Conservation (phyloP, 768 basidiomycete species). For the Tulasnella sp. region DNA sequence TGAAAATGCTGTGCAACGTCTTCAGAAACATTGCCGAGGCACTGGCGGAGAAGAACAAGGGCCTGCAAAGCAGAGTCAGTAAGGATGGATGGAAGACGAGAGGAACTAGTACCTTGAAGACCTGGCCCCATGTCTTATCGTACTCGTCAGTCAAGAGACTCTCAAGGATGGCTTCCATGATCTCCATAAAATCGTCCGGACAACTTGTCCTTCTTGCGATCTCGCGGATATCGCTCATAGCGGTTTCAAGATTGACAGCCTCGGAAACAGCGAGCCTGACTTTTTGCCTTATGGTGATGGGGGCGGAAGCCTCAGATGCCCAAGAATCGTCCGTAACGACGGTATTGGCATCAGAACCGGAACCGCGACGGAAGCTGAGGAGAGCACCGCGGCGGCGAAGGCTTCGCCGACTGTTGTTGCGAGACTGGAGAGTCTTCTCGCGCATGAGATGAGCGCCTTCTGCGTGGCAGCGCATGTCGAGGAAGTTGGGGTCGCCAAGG, state of each 20-base stretch:
- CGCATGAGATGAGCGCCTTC: neutral
- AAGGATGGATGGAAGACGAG: neutral
- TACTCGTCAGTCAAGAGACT: slow-evolving; percentile 1
- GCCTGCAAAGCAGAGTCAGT: slow-evolving; percentile 1
- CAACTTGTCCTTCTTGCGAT: slow-evolving; percentile 8
- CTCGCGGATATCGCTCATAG: slow-evolving; percentile 4
- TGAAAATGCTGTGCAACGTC: slow-evolving; percentile 11
- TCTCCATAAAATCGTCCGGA: slow-evolving; percentile 12
- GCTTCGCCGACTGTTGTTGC: neutral
- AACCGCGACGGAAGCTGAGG: neutral
- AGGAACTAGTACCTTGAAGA: neutral
- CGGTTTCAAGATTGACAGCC: neutral
- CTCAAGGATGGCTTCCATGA: slow-evolving; percentile 12
- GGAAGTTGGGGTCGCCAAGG: slow-evolving; percentile 4
- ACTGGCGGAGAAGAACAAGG: slow-evolving; percentile 8
- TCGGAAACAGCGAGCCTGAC: slow-evolving; percentile 5
- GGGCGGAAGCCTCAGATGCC: neutral
- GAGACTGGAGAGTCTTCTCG: neutral
- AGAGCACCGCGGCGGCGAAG: neutral
- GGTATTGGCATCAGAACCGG: neutral
- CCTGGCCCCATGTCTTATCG: slow-evolving; percentile 3
- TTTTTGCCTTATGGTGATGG: neutral
- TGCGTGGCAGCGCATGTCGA: slow-evolving; percentile 4
- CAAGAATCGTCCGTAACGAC: neutral
- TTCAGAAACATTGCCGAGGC: slow-evolving; percentile 3